A percentile compares a stretch with the other conserved stretches of the same genome.
These are phyloP conservation scores for Aspergillus pseudonomiae DNA, from an alignment of 2,329 filamentous ascomycete genomes.

Conservation along the genomic window DNA sequence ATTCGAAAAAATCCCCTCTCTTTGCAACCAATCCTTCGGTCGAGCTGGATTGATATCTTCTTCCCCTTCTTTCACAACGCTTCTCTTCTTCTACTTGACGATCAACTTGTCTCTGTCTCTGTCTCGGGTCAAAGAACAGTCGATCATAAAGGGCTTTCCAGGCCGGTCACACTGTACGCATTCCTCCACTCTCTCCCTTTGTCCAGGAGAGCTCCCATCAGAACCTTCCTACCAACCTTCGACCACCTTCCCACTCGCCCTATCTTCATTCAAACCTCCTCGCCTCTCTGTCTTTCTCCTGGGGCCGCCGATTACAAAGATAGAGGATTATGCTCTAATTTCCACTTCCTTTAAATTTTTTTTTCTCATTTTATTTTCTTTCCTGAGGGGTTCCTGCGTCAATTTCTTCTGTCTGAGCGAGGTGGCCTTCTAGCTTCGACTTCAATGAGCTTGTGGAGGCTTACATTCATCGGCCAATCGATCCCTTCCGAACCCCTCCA, in stretches of 20 bases:
- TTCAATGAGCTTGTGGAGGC: slow-evolving; percentile 31
- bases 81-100: slow-evolving; percentile 6
- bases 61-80: slow-evolving; percentile 10
- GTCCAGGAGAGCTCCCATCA: slow-evolving; percentile 20
- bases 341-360: background rate
- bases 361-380: background rate
- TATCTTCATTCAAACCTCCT: slow-evolving; percentile 12
- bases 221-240: slow-evolving; percentile 20
- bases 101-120: slow-evolving; percentile 8
- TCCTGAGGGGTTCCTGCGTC: background rate
- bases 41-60: slow-evolving; percentile 3
- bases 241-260: slow-evolving; percentile 13
- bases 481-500: slow-evolving; percentile 25
- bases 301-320: background rate
- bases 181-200: slow-evolving; percentile 24
- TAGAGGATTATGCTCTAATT: slow-evolving; percentile 14
- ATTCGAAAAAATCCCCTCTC: slow-evolving; percentile 23
- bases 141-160: slow-evolving; percentile 6
- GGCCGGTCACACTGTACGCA: slow-evolving; percentile 14
- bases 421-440: slow-evolving; percentile 7
- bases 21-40: slow-evolving; percentile 24
- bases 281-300: slow-evolving; percentile 3
- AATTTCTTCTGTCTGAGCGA: background rate
- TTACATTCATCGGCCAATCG: slow-evolving; percentile 25
- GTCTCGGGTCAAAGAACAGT: slow-evolving; percentile 6